Conservation (phyloP, 192 early-diverging fungal species). For the Entrophospora sp. region DNA sequence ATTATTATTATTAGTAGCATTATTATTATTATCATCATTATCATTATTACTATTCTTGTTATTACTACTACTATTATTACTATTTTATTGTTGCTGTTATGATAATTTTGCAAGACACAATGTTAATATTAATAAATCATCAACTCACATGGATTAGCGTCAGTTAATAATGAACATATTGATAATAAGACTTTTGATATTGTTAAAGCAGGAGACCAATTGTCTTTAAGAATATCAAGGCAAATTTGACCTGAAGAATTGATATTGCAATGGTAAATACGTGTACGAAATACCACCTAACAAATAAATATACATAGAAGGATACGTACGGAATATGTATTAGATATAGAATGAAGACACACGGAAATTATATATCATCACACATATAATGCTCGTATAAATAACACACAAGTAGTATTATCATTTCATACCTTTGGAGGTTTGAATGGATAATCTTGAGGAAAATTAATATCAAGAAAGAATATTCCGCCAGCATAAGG, state of each 20-base stretch:
- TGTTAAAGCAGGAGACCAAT: conserved; percentile 94
- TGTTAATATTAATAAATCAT: neutral
- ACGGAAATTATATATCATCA: too few relatives aligned
- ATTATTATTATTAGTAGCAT: too few relatives aligned
- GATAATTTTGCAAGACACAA: neutral
- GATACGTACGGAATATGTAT: too few relatives aligned
- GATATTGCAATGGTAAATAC: too few relatives aligned
- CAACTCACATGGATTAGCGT: conserved; percentile 82
- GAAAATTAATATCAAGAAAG: conserved; percentile 88
- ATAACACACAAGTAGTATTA: too few relatives aligned
- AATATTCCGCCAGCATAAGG: conserved; percentile 90
- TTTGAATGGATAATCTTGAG: conserved; percentile 93
- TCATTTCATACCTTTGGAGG: conserved; percentile 85
- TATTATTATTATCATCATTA: too few relatives aligned
- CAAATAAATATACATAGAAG: neutral
- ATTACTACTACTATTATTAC: too few relatives aligned
- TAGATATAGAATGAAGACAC: too few relatives aligned
- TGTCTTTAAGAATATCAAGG: conserved; percentile 93
- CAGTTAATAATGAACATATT: conserved; percentile 86
- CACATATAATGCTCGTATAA: too few relatives aligned
- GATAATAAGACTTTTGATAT: conserved; percentile 94
- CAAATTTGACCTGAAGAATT: conserved; percentile 87
- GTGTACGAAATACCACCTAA: conserved; percentile 80
- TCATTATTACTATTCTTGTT: too few relatives aligned
- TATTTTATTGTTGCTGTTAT: neutral